Conservation (phyloP, 441 rosid genomes). For the Isatis lusitanica region DNA sequence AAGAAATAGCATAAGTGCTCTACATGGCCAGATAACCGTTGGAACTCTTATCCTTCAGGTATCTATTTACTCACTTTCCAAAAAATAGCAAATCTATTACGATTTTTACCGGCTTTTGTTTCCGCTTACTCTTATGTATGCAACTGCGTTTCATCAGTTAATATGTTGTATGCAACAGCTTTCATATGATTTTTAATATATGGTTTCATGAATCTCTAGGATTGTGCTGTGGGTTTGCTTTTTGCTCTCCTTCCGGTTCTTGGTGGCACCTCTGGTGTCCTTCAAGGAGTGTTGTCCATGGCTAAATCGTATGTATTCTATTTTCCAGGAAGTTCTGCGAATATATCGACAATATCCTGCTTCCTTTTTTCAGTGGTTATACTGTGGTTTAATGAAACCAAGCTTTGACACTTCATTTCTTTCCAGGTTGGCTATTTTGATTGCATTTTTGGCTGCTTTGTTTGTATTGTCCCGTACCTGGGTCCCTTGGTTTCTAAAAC, state of each 20-base stretch:
- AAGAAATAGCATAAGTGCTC: conserved; percentile 81
- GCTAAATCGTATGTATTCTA: conserved; percentile 75
- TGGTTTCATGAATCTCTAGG: conserved; percentile 51
- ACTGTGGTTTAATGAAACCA: not conserved
- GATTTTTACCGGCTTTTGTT: not conserved
- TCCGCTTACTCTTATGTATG: not conserved
- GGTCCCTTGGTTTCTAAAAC: conserved; percentile 94
- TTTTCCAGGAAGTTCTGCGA: conserved; percentile 1
- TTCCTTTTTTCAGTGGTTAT: conserved; percentile 12
- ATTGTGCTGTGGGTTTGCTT: conserved; percentile 95
- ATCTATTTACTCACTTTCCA: conserved; percentile 26
- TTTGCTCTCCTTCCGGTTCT: conserved; percentile 98
- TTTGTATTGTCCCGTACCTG: conserved; percentile 77
- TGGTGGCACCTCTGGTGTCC: conserved; percentile 90
- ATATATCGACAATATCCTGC: not conserved
- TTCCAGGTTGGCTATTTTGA: conserved; percentile 74
- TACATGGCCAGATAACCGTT: conserved; percentile 95
- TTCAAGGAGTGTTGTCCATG: conserved; percentile 91
- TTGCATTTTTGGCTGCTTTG: conserved; percentile 72
- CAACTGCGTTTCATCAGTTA: conserved; percentile 3
- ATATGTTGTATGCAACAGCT: conserved; percentile 18
- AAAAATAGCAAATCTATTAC: not conserved
- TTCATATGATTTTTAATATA: conserved; percentile 21
- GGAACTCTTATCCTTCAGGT: conserved; percentile 97
- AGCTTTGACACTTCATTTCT: not conserved